Evolutionary conservation across 306 rosid species (phyloP).

Genomic region (Luffa acutangula): DNA sequence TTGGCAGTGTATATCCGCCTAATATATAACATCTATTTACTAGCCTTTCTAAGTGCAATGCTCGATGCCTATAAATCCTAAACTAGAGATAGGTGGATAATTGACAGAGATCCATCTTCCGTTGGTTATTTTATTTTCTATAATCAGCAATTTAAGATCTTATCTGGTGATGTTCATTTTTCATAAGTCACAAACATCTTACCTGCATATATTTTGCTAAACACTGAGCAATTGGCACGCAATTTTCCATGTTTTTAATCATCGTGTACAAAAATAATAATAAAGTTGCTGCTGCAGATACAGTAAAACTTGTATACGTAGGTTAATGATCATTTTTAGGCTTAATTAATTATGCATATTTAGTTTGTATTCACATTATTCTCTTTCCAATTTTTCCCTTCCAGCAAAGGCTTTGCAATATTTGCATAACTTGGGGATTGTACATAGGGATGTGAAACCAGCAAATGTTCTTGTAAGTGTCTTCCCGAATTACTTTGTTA

Average conservation of each 20-base stretch:
- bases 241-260: background rate
- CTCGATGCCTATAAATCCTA: background rate
- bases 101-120: background rate
- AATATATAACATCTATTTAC: too few relatives aligned
- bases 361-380: background rate
- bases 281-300: background rate
- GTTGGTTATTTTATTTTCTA: background rate
- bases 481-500: conserved; percentile 7
- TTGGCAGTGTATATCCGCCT: too few relatives aligned
- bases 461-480: conserved; percentile 76
- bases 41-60: background rate
- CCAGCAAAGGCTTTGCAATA: conserved; percentile 87
- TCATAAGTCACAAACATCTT: background rate
- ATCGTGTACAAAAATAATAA: background rate
- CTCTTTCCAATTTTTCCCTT: conserved; percentile 22
- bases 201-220: background rate
- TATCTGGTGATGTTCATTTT: background rate
- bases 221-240: background rate
- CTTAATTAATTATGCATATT: background rate
- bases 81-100: background rate
- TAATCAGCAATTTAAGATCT: background rate
- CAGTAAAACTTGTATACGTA: background rate
- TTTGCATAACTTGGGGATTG: conserved; percentile 79
- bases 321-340: background rate
- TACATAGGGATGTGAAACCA: conserved; percentile 97